Evolutionary conservation across 129 eudicot genomes (phyloP).

Genomic region (Logfia minima): DNA sequence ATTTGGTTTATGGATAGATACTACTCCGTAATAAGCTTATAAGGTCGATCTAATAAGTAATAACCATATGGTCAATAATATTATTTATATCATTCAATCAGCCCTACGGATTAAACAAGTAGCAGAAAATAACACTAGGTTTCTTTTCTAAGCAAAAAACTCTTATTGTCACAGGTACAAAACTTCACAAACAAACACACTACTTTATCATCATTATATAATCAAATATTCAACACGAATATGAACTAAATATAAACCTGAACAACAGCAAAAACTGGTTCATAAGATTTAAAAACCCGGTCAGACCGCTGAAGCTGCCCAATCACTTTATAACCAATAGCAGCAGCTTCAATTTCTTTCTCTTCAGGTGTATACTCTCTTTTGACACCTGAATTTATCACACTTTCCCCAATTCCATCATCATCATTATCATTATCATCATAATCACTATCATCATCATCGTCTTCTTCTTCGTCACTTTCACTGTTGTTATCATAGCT

Average conservation of each 20-base stretch:
- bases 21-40: too few relatives aligned
- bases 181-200: neutral
- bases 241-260: constrained; percentile 48
- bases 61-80: too few relatives aligned
- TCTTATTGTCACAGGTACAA: neutral
- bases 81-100: neutral
- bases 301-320: constrained; percentile 71
- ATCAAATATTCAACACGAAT: neutral
- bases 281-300: constrained; percentile 64
- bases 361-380: constrained; percentile 57
- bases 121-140: neutral
- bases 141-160: constrained; percentile 1
- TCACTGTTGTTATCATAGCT: constrained; percentile 37
- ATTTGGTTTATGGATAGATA: too few relatives aligned
- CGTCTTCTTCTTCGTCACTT: constrained; percentile 33
- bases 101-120: neutral
- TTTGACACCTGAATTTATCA: constrained; percentile 14
- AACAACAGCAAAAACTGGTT: constrained; percentile 82
- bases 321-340: constrained; percentile 75
- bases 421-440: constrained; percentile 49
- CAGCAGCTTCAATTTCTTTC: constrained; percentile 65
- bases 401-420: constrained; percentile 34
- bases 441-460: constrained; percentile 30
- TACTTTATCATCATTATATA: neutral
- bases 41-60: too few relatives aligned